A percentile compares a stretch with the other conserved stretches of the same genome.
phyloP scores from a whole-genome alignment of 345 rosid species.

The Arabidopsis thaliana region DNA sequence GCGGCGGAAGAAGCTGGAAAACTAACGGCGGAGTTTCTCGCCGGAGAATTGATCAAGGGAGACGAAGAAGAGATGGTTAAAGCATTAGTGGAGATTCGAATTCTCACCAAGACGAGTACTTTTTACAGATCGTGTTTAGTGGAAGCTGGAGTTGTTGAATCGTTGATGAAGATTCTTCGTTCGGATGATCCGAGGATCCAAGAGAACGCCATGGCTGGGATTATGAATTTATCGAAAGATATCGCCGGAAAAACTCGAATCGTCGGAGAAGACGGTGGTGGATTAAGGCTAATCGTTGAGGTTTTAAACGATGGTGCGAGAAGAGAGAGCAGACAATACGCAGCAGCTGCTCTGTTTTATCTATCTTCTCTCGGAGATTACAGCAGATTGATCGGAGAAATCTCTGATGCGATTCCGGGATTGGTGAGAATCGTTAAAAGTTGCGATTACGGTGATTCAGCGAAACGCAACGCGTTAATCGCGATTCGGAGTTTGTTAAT shows the following conservation, averaged over 20 bases:
- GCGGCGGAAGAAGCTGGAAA: constrained; percentile 64
- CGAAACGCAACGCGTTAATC: constrained; percentile 74
- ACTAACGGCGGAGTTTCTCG: constrained; percentile 57
- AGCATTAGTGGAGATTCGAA: constrained; percentile 68
- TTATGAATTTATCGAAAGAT: constrained; percentile 76
- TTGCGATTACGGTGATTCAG: constrained; percentile 46
- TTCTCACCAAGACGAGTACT: constrained; percentile 68
- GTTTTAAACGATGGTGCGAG: constrained; percentile 56
- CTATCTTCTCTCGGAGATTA: constrained; percentile 68
- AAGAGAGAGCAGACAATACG: constrained; percentile 68
- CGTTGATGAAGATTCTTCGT: constrained; percentile 52
- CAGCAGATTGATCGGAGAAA: constrained; percentile 70
- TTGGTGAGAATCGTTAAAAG: constrained; percentile 59
- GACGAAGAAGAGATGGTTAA: constrained; percentile 49
- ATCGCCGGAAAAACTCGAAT: constrained; percentile 54
- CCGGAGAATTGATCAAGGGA: constrained; percentile 52
- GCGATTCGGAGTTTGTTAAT: constrained; percentile 66
- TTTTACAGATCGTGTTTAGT: constrained; percentile 72
- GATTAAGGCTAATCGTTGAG: constrained; percentile 53
- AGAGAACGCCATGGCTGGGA: constrained; percentile 71
- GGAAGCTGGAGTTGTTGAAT: constrained; percentile 61
- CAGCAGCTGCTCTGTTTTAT: constrained; percentile 73
- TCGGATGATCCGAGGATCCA: constrained; percentile 51
- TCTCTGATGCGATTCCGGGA: constrained; percentile 57
- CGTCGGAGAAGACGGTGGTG: constrained; percentile 60